Conservation (phyloP, 768 basidiomycete species). For the Lactifluus subvellereus region DNA sequence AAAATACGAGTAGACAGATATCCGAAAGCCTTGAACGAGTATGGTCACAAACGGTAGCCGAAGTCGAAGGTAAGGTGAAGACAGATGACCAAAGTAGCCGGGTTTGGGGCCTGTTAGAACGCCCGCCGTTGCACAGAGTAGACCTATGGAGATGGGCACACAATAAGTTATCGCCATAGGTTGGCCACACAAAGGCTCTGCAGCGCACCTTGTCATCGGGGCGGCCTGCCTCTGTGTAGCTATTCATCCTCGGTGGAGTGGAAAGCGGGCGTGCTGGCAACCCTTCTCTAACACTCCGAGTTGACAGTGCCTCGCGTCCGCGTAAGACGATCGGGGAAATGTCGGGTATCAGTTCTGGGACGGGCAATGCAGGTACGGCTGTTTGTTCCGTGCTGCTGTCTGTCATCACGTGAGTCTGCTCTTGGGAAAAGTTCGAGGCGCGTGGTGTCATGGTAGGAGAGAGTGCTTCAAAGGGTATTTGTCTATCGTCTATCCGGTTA, state of each 20-base stretch:
- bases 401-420: neutral
- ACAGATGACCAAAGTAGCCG: neutral
- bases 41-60: neutral
- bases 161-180: neutral
- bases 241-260: conserved; percentile 13
- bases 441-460: conserved; percentile 13
- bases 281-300: neutral
- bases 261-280: conserved; percentile 20
- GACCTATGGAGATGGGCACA: neutral
- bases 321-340: neutral
- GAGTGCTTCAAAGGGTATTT: neutral
- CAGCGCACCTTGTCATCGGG: neutral
- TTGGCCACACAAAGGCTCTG: neutral
- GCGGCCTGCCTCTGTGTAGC: neutral
- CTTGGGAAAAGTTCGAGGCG: conserved; percentile 7
- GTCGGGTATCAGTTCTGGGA: conserved; percentile 7
- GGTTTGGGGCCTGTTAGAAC: neutral
- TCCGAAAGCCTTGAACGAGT: neutral
- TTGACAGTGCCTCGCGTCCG: neutral
- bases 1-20: neutral
- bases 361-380: neutral
- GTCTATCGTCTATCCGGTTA: neutral
- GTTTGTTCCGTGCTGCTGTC: neutral
- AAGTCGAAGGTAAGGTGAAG: conserved; percentile 2
- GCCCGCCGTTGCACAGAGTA: neutral